Conservation (phyloP, 352 stramenopile genomes). For the Globisporangium sylvaticum region DNA sequence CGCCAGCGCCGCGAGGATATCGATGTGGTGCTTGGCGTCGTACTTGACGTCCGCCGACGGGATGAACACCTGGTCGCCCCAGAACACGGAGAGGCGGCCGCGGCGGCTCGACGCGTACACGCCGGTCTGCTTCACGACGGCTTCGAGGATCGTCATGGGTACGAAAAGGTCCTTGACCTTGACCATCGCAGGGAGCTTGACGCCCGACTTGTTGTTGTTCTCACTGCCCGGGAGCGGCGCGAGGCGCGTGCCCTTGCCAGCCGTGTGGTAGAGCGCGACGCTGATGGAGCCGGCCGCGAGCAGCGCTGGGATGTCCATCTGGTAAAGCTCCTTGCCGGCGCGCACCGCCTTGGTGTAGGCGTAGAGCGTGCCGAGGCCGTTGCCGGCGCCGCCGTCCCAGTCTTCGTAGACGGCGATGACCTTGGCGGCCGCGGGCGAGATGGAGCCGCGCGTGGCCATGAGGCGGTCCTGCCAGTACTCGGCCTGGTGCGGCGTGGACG, state of each 20-base stretch:
- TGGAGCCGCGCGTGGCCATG: constrained; percentile 73
- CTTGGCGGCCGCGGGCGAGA: constrained; percentile 84
- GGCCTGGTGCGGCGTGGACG: constrained; percentile 94
- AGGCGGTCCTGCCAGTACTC: constrained; percentile 96
- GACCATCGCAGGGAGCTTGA: constrained; percentile 95
- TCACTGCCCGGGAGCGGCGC: constrained; percentile 95
- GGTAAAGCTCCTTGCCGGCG: constrained; percentile 84
- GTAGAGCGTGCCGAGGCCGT: constrained; percentile 95
- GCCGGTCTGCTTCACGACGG: constrained; percentile 97
- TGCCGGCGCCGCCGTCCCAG: constrained; percentile 94
- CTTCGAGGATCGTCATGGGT: constrained; percentile 96
- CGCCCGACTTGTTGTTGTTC: constrained; percentile 99
- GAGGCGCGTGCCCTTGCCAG: constrained; percentile 96
- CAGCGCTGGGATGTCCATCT: constrained; percentile 79
- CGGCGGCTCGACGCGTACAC: constrained; percentile 94
- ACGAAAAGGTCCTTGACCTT: constrained; percentile 83
- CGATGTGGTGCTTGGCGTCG: constrained; percentile 93
- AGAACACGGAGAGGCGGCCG: constrained; percentile 96
- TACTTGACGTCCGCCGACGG: constrained; percentile 92
- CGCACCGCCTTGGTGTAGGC: constrained; percentile 93
- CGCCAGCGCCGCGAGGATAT: constrained; percentile 95
- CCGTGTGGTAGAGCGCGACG: constrained; percentile 96
- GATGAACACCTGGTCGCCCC: constrained; percentile 99
- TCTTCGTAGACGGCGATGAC: constrained; percentile 96
- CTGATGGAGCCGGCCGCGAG: constrained; percentile 80